phyloP scores from a whole-genome alignment of 768 basidiomycete genomes.

The Daedaleopsis sinensis region DNA sequence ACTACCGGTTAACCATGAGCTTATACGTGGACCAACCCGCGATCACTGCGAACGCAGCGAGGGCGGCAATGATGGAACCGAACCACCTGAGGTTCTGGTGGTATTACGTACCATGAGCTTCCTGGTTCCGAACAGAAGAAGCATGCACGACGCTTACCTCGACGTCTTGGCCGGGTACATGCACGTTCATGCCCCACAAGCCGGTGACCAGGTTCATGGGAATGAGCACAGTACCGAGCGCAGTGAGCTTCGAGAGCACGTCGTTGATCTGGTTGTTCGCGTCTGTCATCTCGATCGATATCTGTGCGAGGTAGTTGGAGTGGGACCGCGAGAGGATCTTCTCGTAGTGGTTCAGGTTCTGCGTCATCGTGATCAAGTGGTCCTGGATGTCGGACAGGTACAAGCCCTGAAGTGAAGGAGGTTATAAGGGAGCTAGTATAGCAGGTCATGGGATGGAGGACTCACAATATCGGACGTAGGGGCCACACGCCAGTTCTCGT shows the following conservation, averaged over 20 bases:
- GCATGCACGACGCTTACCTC: conserved; percentile 33
- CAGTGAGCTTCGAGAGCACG: conserved; percentile 94
- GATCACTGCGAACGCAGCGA: conserved; percentile 80
- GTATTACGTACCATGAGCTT: background rate
- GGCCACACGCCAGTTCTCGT: conserved; percentile 98
- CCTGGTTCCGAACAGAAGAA: background rate
- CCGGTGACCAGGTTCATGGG: conserved; percentile 97
- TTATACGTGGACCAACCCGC: conserved; percentile 82
- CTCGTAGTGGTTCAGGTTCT: conserved; percentile 99
- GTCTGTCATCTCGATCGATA: conserved; percentile 99
- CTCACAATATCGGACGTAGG: conserved; percentile 95
- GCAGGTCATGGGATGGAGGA: conserved; percentile 4
- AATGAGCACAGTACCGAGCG: conserved; percentile 95
- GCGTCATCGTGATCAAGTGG: conserved; percentile 99
- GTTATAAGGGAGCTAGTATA: background rate
- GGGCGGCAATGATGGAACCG: conserved; percentile 76
- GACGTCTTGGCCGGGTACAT: conserved; percentile 85
- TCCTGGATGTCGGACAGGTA: conserved; percentile 97
- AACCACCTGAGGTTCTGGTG: conserved; percentile 55
- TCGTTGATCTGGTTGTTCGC: conserved; percentile 99
- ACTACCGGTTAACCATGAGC: conserved; percentile 56
- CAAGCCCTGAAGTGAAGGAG: conserved; percentile 61
- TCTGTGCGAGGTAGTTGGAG: conserved; percentile 98
- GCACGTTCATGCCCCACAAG: conserved; percentile 99
- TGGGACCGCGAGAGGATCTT: conserved; percentile 99